Conservation (phyloP, 768 basidiomycete genomes). For the Termitomyces sp. region DNA sequence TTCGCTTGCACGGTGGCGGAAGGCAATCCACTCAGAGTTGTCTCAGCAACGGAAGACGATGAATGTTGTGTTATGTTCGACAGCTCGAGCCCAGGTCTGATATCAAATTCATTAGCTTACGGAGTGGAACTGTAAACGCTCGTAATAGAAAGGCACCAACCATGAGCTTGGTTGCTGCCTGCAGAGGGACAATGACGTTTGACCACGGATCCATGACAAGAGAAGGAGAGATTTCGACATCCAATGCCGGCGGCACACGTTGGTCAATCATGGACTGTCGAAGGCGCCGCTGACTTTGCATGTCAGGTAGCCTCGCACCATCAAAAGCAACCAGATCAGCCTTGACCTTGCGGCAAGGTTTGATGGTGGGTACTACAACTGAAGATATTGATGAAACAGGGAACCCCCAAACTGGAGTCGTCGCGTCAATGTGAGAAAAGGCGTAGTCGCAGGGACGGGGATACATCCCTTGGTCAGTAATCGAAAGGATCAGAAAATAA, state of each 20-base stretch:
- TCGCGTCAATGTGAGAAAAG: neutral
- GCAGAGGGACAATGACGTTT: neutral
- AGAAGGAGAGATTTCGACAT: neutral
- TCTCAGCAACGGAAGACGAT: conserved; percentile 16
- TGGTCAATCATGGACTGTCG: neutral
- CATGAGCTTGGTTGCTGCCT: neutral
- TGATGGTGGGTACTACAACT: neutral
- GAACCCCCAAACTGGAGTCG: neutral
- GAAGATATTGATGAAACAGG: neutral
- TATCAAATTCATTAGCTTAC: neutral
- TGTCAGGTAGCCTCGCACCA: neutral
- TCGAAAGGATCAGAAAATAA: neutral
- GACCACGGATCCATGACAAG: neutral
- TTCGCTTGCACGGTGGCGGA: conserved; percentile 16
- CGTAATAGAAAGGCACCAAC: neutral
- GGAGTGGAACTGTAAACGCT: neutral
- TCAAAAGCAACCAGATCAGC: neutral
- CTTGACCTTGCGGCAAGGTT: neutral
- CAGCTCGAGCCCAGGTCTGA: conserved; percentile 14
- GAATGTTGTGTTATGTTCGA: conserved; percentile 12
- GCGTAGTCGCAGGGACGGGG: neutral
- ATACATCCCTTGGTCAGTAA: neutral
- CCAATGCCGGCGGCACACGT: neutral
- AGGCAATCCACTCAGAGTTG: conserved; percentile 12
- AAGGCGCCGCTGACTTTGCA: neutral